Percentiles rank a stretch among this genome's conserved stretches.
Conservation (phyloP, 345 rosid species). For the Toxicodendron radicans region DNA sequence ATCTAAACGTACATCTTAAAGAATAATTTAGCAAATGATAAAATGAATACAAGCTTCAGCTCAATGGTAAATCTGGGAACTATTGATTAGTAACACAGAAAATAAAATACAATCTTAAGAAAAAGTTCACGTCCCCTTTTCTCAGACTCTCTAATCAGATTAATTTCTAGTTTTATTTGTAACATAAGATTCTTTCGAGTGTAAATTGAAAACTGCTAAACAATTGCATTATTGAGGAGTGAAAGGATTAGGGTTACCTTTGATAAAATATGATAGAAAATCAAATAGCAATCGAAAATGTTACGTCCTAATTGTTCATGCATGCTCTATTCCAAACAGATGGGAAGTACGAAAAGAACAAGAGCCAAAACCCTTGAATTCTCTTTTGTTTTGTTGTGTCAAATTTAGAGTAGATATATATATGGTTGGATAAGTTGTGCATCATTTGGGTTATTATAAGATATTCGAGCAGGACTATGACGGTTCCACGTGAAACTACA, state of each 20-base stretch:
- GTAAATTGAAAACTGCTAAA: no score
- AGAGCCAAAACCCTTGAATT: conserved; percentile 18
- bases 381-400: conserved; percentile 14
- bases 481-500: conserved; percentile 8
- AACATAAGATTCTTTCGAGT: no score
- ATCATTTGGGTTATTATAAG: neutral
- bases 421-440: neutral
- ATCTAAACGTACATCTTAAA: neutral
- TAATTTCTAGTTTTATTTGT: no score
- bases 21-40: neutral
- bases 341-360: conserved; percentile 20
- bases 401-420: neutral
- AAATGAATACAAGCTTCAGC: neutral
- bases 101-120: no score
- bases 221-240: no score
- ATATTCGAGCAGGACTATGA: conserved; percentile 14
- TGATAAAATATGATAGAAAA: neutral
- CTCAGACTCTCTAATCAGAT: no score
- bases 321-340: conserved; percentile 22
- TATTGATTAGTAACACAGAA: neutral
- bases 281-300: neutral
- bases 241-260: neutral
- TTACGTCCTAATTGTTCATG: neutral
- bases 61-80: neutral
- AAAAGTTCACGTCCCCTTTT: no score